Evolutionary conservation across 2,329 filamentous ascomycete species (phyloP), one percentile per base, ranked within the genome.

Genomic region (Aspergillus sp.): DNA sequence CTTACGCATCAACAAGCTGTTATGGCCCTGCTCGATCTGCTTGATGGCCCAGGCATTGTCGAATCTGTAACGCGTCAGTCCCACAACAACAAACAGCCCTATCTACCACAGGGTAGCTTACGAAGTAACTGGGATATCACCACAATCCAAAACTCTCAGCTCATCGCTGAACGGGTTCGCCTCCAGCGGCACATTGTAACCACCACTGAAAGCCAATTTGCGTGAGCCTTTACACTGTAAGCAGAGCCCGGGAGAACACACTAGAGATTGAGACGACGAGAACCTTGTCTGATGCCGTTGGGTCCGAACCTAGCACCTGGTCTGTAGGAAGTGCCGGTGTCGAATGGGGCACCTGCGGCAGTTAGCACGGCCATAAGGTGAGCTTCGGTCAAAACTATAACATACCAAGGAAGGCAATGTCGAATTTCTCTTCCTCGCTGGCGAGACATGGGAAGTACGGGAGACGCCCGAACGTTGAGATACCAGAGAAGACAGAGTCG

Each of bases 401-500:
- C 77, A 51, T 73, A 88, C 89, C 90, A 51, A 95, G 84, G 73
- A 96, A 95, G 1, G 91, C 91, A 74, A 96, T 93, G 64, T 96
- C 91, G 66, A 89, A 96, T 67, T 87, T 85, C 63, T 88, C 86
- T 24, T 86, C 82, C 41, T 85, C 81, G 61, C 83, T 87, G n/a
- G 84, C 80, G 4, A 96, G 80, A 71, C 91, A 96, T 3, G 89
- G 89, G 57, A 83, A 84, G 75, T 96, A 95, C 5, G 87, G 86
- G 42, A 95, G 78, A 51, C 90, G 86, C 11, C 90, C 91, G 70
- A 95, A 95, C 7, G 91, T 96, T 1, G 89, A 89, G 68, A 96
- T 95, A 27, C 91, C 91, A 1, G 89, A 93, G 76, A 95, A 96
- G 57, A 95, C 90, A 0, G 90, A 92, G 73, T 96, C 90, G 59